phyloP scores from a whole-genome alignment of 805 yeast species.

The Zygotorulaspora chibaensis region DNA sequence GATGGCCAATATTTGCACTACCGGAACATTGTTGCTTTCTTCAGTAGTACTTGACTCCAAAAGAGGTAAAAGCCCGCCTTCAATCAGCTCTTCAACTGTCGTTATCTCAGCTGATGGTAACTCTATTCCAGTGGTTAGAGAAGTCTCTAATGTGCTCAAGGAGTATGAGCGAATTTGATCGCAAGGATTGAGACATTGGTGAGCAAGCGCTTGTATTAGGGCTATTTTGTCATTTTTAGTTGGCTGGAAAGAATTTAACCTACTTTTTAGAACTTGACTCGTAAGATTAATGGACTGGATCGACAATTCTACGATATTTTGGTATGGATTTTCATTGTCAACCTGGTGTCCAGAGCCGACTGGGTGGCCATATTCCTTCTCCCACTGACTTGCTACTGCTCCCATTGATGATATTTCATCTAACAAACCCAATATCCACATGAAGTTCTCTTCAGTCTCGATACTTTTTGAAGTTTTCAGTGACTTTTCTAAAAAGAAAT shows the following conservation, averaged over 20 bases:
- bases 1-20: slow-evolving; percentile 61
- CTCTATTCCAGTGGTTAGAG: slow-evolving; percentile 36
- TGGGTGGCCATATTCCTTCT: slow-evolving; percentile 52
- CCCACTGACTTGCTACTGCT: slow-evolving; percentile 73
- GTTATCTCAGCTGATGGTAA: slow-evolving; percentile 38
- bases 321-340: slow-evolving; percentile 46
- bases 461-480: slow-evolving; percentile 31
- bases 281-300: slow-evolving; percentile 61
- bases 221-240: slow-evolving; percentile 44
- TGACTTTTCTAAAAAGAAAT: slow-evolving; percentile 44
- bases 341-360: slow-evolving; percentile 42
- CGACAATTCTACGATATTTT: slow-evolving; percentile 53
- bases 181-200: slow-evolving; percentile 87
- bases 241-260: slow-evolving; percentile 10
- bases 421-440: slow-evolving; percentile 62
- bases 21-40: slow-evolving; percentile 38
- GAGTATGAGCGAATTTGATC: slow-evolving; percentile 69
- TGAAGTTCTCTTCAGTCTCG: slow-evolving; percentile 49
- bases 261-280: slow-evolving; percentile 41
- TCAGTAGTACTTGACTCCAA: slow-evolving; percentile 17
- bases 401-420: slow-evolving; percentile 82
- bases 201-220: slow-evolving; percentile 75
- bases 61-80: slow-evolving; percentile 67
- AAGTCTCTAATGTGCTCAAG: slow-evolving; percentile 51
- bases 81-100: slow-evolving; percentile 56